Evolutionary conservation across 2,329 filamentous ascomycete genomes (phyloP), one percentile per base, ranked within the genome.

Genomic region (Fusarium sp.): DNA sequence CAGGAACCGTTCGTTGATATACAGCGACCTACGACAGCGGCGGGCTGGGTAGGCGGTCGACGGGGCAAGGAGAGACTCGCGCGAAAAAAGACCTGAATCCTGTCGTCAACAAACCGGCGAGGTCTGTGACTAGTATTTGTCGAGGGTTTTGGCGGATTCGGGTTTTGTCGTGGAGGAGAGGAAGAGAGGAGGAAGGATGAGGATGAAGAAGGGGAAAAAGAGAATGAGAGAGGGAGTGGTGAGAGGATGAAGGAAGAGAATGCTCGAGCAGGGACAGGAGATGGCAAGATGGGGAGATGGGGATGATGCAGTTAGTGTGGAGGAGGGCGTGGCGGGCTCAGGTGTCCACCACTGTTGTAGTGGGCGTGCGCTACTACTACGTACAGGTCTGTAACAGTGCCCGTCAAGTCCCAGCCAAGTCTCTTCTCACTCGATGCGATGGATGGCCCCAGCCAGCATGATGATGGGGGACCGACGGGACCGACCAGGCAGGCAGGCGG

Each of bases 111-210:
- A 79, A 80, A 80, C 73, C 62, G 71, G 71, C 71, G 72, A 74
- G 76, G 78, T 78, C 79, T 81, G 80, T 77, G 81, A 83, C 79
- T 78, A 64, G 58, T 64, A 60, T 48, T 82, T 83, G 80, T 82
- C 81, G 76, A 74, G 70, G 72, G 72, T 72, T 60, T 83, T 72
- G 81, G 79, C 77, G 81, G 82, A 82, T 83, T 84, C 82, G 80
- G 80, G 72, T 76, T 77, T 76, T 76, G 71, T 80, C 80, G 81
- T 80, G 78, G 77, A 74, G 72, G 73, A 64, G 66, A 72, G 70
- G 68, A 61, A 71, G 70, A 73, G 66, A 68, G 68, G 67, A 71
- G 73, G 71, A 68, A 69, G 71, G 65, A 77, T 63, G 68, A 67
- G 71, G 67, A 73, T 74, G 68, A 70, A 71, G 70, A 64, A 62